Base-by-base conservation (phyloP, 441 rosid genomes). In the Arabidopsis hybrid region DNA sequence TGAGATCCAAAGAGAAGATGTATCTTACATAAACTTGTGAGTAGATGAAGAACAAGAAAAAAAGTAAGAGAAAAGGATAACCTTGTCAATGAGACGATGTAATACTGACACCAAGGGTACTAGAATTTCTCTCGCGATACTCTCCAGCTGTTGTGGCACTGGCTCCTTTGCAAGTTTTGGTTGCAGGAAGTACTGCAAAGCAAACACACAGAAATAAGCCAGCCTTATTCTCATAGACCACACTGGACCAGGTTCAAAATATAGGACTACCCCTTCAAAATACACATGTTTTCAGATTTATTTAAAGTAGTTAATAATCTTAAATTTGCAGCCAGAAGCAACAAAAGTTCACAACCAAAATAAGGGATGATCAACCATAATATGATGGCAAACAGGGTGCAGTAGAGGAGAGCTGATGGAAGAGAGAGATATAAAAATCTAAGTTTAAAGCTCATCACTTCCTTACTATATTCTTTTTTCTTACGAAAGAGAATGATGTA, bases 101-200 rank as follows among this genome's bases (percentile, higher is more conserved):
- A 88, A 85, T 53, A 85, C 80, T 78, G 83, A 39, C 21, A 88
- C 69, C 81, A 90, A 55, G 7, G 97, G 95, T 11, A 83, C 87
- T 60, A 92, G 82, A 82, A 90, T 85, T 78, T 87, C 93, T 67
- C 83, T 81, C 7, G 88, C 75, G 46, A 89, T 86, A 58, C 84
- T 81, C 82, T 90, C 96, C 38, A 92, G 88, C 43, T 90, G 93
- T 11, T 82, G 88, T 17, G 97, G 96, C 65, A 89, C 91, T 16
- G 92, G 91, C 88, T 92, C 97, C 83, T 78, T 82, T 5, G 81
- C 87, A 81, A 90, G 84, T 85, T 89, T 90, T 59, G 97, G 97
- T 72, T 87, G 85, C 79, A 92, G 66, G 79, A 90, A 92, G 77
- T 90, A 92, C 97, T 92, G 84, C 61, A 70, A 73, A 68, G 53